Evolutionary conservation across 306 rosid genomes (phyloP).

Genomic region (Prunus mira): DNA sequence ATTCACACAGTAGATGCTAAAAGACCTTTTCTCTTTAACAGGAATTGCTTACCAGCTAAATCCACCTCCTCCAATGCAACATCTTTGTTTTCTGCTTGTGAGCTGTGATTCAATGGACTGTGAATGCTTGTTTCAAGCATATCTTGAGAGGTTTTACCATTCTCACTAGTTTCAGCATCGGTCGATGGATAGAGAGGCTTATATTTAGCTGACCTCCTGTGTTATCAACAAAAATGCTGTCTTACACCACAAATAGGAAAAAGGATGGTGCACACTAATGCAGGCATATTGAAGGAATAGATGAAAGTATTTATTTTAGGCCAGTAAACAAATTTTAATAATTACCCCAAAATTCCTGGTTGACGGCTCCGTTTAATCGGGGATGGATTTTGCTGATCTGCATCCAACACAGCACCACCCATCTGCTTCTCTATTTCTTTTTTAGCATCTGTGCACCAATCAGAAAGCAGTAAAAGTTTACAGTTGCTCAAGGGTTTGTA

Average conservation of each 20-base stretch:
- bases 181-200: slow-evolving; percentile 51
- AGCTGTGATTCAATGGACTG: slow-evolving; percentile 30
- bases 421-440: slow-evolving; percentile 65
- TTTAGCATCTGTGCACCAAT: slow-evolving; percentile 60
- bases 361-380: slow-evolving; percentile 48
- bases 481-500: not conserved
- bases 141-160: slow-evolving; percentile 47
- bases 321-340: slow-evolving; percentile 7
- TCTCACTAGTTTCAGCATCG: slow-evolving; percentile 24
- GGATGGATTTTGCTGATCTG: slow-evolving; percentile 36
- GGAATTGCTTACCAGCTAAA: slow-evolving; percentile 39
- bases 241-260: slow-evolving; percentile 25
- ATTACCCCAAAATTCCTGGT: slow-evolving; percentile 64
- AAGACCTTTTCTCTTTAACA: not conserved
- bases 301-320: slow-evolving; percentile 5
- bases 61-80: slow-evolving; percentile 29
- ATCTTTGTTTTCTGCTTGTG: slow-evolving; percentile 27
- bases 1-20: not conserved
- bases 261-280: not conserved
- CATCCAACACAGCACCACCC: slow-evolving; percentile 40
- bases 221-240: slow-evolving; percentile 12
- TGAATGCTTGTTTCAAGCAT: slow-evolving; percentile 30
- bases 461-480: slow-evolving; percentile 14
- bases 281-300: slow-evolving; percentile 4
- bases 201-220: slow-evolving; percentile 57